A percentile compares a stretch with the other conserved stretches of the same genome.
phyloP scores from a whole-genome alignment of 1,284 basidiomycete species.

The Ceratobasidium sp. region DNA sequence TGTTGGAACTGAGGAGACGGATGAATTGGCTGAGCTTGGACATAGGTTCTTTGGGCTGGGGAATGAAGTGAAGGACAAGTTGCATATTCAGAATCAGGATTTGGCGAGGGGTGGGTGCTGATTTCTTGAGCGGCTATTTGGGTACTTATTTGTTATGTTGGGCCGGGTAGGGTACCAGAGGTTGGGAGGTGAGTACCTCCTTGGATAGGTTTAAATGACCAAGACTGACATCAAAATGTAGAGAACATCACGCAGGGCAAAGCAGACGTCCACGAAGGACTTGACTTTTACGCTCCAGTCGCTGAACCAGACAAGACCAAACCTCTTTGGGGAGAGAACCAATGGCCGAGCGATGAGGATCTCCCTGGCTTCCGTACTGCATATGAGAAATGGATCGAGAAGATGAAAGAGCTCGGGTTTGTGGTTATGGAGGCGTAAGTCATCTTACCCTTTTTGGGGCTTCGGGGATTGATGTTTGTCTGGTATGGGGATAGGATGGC shows the following conservation, averaged over 20 bases:
- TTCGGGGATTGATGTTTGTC: neutral
- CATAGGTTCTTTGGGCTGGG: constrained; percentile 76
- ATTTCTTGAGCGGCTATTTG: neutral
- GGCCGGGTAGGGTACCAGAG: constrained; percentile 53
- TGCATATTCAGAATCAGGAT: constrained; percentile 73
- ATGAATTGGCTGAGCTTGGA: constrained; percentile 70
- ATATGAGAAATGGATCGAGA: constrained; percentile 77
- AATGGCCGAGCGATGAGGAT: constrained; percentile 68
- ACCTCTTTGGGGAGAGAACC: constrained; percentile 82
- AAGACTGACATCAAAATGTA: no score
- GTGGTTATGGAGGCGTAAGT: constrained; percentile 83
- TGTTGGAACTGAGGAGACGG: constrained; percentile 67
- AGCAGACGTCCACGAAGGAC: constrained; percentile 73
- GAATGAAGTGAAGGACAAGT: constrained; percentile 75
- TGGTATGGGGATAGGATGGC: constrained; percentile 75
- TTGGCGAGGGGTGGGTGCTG: constrained; percentile 70
- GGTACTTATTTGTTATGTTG: constrained; percentile 3
- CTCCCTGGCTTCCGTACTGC: constrained; percentile 67
- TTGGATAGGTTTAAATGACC: neutral
- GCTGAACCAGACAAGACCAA: constrained; percentile 72
- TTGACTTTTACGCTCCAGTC: constrained; percentile 83
- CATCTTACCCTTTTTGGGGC: neutral
- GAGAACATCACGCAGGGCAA: constrained; percentile 84
- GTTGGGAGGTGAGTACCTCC: constrained; percentile 17
- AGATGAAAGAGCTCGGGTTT: constrained; percentile 82